Conservation (phyloP, 2,329 filamentous ascomycete genomes). For the Metarhizium anisopliae region DNA sequence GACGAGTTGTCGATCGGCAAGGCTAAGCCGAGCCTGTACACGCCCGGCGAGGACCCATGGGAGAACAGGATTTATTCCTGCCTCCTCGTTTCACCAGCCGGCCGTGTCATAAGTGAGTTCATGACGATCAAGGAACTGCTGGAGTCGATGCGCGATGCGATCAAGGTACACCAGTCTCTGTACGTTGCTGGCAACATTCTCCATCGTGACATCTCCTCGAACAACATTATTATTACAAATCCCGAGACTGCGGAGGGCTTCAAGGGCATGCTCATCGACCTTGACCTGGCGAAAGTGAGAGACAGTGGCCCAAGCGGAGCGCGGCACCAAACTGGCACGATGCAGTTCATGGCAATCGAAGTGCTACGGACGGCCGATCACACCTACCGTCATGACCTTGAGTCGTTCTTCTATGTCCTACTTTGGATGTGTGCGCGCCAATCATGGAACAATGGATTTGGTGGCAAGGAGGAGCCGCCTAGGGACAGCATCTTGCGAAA, state of each 20-base stretch:
- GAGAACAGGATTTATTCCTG: conserved; percentile 9
- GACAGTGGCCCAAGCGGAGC: conserved; percentile 12
- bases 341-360: conserved; percentile 24
- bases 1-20: conserved; percentile 1
- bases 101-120: conserved; percentile 15
- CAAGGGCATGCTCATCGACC: conserved; percentile 16
- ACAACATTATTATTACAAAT: conserved; percentile 28
- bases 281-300: conserved; percentile 10
- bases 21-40: conserved; percentile 7
- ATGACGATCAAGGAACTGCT: conserved; percentile 22
- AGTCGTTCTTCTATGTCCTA: no score
- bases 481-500: conserved; percentile 3
- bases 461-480: no score
- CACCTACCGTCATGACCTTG: no score
- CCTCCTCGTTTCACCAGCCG: conserved; percentile 8
- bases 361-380: conserved; percentile 17
- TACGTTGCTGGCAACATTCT: conserved; percentile 14
- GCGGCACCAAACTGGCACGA: conserved; percentile 17
- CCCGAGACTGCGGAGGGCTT: conserved; percentile 8
- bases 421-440: conserved; percentile 3
- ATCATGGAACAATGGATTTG: no score
- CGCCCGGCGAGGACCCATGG: conserved; percentile 5
- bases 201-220: conserved; percentile 5
- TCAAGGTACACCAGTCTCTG: conserved; percentile 27
- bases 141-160: conserved; percentile 21